phyloP scores from a whole-genome alignment of 495 filamentous ascomycete species.

The Tuber magnatum region DNA sequence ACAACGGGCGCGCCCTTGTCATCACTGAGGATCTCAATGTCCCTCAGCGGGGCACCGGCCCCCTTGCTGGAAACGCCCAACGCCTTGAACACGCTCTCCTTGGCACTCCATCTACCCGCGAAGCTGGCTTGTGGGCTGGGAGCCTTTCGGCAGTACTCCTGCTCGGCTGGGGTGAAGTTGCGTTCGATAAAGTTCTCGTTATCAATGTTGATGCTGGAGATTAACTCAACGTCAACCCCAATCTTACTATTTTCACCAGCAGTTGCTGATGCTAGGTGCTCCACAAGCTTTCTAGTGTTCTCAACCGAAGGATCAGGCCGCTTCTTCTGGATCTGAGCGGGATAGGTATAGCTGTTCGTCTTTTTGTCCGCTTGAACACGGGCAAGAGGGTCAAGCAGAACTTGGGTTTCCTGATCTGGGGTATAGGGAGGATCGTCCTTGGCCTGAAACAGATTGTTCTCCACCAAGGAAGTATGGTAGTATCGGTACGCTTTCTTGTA shows the following conservation, averaged over 20 bases:
- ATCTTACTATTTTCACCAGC: slow-evolving; percentile 68
- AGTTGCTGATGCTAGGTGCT: slow-evolving; percentile 66
- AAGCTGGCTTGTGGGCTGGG: slow-evolving; percentile 73
- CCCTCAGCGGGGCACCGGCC: slow-evolving; percentile 79
- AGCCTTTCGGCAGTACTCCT: slow-evolving; percentile 75
- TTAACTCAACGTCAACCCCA: slow-evolving; percentile 84
- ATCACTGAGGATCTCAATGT: slow-evolving; percentile 84
- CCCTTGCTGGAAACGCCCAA: slow-evolving; percentile 82
- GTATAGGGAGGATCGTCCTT: slow-evolving; percentile 86
- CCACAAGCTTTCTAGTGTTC: slow-evolving; percentile 67
- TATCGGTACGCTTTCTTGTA: slow-evolving; percentile 98
- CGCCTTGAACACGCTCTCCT: slow-evolving; percentile 97
- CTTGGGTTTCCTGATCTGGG: slow-evolving; percentile 71
- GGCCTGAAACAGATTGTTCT: slow-evolving; percentile 93
- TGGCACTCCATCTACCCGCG: slow-evolving; percentile 90
- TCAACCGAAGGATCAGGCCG: slow-evolving; percentile 49
- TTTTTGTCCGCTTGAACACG: slow-evolving; percentile 81
- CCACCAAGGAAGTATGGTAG: slow-evolving; percentile 94
- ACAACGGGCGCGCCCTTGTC: slow-evolving; percentile 75
- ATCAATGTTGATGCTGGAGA: slow-evolving; percentile 75
- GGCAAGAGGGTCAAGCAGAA: slow-evolving; percentile 92
- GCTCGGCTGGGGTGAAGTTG: slow-evolving; percentile 81
- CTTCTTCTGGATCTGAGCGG: slow-evolving; percentile 55
- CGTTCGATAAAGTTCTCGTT: slow-evolving; percentile 92
- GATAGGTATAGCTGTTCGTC: slow-evolving; percentile 65